Evolutionary conservation across 2,329 filamentous ascomycete genomes (phyloP), one percentile per base, ranked within the genome.

Genomic region (Alternaria arborescens): DNA sequence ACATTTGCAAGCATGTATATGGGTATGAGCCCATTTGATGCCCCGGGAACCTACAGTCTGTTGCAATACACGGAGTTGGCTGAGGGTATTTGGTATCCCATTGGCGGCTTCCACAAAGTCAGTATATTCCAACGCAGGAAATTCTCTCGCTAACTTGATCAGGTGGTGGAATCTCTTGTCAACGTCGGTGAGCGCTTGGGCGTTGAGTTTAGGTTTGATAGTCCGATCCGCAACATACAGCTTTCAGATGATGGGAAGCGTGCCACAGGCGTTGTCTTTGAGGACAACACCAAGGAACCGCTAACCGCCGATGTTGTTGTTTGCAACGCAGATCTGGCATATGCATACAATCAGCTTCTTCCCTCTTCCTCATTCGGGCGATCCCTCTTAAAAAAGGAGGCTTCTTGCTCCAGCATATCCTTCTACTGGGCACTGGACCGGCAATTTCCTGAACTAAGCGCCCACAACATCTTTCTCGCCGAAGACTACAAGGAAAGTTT

Each of bases 1-100:
- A 92, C 90, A 0, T 93, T 93, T 77, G 89, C 87, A 22, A 92
- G 88, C 68, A 93, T 93, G 90, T 93, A 93, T 71, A 90, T 93
- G 88, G 91, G 91, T 0, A 93, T 93, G 90, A 88, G 84, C 55
- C 91, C 91, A 0, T 93, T 90, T 72, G 89, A 91, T 71, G 90
- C 91, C 0, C 91, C 90, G 0, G 89, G 88, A 4, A 92, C 90
- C 2, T 93, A 93, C 78, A 89, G 85, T 50, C 76, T 93, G 60
- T 80, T 93, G 52, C 90, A 92, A 77, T 93, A 92, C 74, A 90
- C 90, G 0, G 90, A 93, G 78, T 78, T 92, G 32, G 88, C 88
- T 0, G 89, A 93, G 79, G 91, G 91, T 0, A 91, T 93, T 43
- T 90, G 89, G 87, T 93, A 91, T 78, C 89, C 89, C 0, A 82